These are phyloP conservation scores for Neoscytalidium dimidiatum DNA, from an alignment of 2,329 filamentous ascomycete species.

Conservation along the genomic window DNA sequence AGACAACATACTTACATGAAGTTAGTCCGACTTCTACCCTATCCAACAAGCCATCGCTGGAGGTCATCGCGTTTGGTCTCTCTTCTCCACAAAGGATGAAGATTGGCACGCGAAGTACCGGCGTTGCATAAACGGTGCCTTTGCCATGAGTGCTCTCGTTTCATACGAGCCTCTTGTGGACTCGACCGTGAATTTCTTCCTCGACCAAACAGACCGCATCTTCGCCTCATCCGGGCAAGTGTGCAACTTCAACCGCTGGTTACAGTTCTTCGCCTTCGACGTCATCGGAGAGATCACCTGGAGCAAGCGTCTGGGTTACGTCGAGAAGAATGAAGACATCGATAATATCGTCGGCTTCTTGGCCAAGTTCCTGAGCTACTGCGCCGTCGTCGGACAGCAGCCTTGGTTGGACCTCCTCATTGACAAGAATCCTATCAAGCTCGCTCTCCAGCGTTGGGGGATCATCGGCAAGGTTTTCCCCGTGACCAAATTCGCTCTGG, in stretches of 20 bases:
- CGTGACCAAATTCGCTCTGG: slow-evolving; percentile 70
- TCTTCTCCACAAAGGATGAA: slow-evolving; percentile 77
- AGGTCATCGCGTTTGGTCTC: slow-evolving; percentile 67
- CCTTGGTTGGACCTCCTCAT: slow-evolving; percentile 69
- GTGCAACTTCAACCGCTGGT: slow-evolving; percentile 70
- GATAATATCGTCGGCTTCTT: slow-evolving; percentile 72
- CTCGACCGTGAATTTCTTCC: slow-evolving; percentile 70
- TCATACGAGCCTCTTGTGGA: slow-evolving; percentile 81
- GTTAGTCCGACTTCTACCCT: slow-evolving; percentile 77
- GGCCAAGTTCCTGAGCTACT: slow-evolving; percentile 66
- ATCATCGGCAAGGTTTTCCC: slow-evolving; percentile 70
- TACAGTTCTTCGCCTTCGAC: slow-evolving; percentile 82
- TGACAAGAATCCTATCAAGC: slow-evolving; percentile 73
- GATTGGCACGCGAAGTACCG: slow-evolving; percentile 74
- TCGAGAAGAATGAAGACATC: slow-evolving; percentile 73
- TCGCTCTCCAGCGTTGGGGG: slow-evolving; percentile 67
- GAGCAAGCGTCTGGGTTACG: slow-evolving; percentile 72
- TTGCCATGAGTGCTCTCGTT: slow-evolving; percentile 74
- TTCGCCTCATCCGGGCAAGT: slow-evolving; percentile 44
- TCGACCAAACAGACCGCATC: slow-evolving; percentile 51
- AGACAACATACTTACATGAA: not conserved
- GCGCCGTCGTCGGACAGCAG: slow-evolving; percentile 75
- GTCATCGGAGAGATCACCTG: slow-evolving; percentile 79
- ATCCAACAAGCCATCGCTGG: slow-evolving; percentile 74
- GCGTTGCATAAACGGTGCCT: slow-evolving; percentile 73